phyloP scores from a whole-genome alignment of 768 basidiomycete species.

The Suillus tomentosus region DNA sequence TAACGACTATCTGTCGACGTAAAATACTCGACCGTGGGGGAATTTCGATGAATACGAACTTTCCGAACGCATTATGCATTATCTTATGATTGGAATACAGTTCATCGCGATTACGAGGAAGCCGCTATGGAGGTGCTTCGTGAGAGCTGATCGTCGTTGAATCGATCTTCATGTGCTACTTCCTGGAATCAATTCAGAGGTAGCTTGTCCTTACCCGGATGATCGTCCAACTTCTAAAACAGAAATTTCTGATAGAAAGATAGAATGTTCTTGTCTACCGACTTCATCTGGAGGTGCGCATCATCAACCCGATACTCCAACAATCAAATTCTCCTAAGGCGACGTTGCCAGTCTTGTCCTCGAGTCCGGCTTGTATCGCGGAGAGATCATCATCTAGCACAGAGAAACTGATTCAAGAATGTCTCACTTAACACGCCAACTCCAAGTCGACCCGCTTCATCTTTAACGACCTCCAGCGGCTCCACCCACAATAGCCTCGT shows the following conservation, averaged over 20 bases:
- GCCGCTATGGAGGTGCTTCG: background rate
- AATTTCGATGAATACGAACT: background rate
- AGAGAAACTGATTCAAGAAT: no score
- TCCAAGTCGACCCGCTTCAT: no score
- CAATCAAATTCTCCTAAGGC: no score
- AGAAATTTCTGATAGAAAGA: background rate
- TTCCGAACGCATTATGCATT: background rate
- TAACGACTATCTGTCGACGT: background rate
- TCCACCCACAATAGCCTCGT: no score
- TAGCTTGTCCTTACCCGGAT: background rate
- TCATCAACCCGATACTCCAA: background rate
- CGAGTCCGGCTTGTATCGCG: background rate
- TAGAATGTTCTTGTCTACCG: background rate
- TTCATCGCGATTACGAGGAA: constrained; percentile 1
- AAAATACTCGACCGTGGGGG: background rate
- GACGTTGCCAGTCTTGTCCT: background rate
- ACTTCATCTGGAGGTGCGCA: background rate
- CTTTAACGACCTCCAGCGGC: no score
- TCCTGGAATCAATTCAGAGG: background rate
- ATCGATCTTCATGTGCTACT: background rate
- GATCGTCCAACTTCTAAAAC: no score
- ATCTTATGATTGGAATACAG: background rate
- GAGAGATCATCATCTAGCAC: no score
- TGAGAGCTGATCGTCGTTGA: background rate
- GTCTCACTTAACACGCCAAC: no score